phyloP scores from a whole-genome alignment of 768 basidiomycete genomes.

The Ephemerocybe angulata region DNA sequence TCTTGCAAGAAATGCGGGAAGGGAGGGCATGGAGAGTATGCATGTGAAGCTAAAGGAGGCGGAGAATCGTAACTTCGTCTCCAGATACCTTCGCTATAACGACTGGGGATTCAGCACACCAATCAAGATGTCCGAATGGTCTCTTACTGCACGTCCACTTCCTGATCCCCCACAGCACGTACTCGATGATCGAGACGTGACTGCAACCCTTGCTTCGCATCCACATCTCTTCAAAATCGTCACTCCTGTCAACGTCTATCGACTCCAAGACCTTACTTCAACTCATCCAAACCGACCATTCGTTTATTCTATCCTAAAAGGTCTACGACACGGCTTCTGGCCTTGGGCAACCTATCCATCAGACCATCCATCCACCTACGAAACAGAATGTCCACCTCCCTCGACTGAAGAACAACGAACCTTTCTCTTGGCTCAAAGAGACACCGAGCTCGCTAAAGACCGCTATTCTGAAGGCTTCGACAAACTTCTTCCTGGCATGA shows the following conservation, averaged over 20 bases:
- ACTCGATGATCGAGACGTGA: too few relatives aligned
- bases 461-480: constrained; percentile 23
- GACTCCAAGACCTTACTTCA: constrained; percentile 15
- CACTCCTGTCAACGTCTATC: constrained; percentile 21
- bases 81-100: not conserved
- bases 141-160: not conserved
- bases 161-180: not conserved
- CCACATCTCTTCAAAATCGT: constrained; percentile 19
- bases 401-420: not conserved
- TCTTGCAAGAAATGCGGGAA: not conserved
- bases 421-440: constrained; percentile 9
- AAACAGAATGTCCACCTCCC: not conserved
- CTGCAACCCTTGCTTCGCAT: not conserved
- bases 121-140: not conserved
- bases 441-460: constrained; percentile 13
- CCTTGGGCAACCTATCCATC: constrained; percentile 9
- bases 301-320: constrained; percentile 20
- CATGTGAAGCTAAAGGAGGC: not conserved
- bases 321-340: constrained; percentile 29
- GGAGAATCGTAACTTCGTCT: not conserved
- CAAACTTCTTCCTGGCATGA: constrained; percentile 26
- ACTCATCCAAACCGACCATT: constrained; percentile 27
- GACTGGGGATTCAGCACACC: not conserved
- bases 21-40: not conserved
- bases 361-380: not conserved